Evolutionary conservation across 2,329 filamentous ascomycete species (phyloP).

Genomic region (Colletotrichum gigasporum): DNA sequence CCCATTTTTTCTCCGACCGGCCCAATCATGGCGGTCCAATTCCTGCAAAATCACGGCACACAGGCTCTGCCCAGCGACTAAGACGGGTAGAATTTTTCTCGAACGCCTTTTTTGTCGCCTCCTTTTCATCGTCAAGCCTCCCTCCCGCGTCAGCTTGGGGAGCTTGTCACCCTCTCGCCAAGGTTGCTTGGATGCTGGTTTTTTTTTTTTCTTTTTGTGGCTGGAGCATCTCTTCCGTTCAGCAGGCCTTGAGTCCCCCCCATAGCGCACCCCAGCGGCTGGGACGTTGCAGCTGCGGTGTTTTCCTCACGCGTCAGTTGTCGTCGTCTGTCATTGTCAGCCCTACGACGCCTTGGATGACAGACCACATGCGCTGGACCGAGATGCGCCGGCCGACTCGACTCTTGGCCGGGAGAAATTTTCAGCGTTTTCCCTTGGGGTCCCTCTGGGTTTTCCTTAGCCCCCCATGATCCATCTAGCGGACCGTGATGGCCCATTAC

Average conservation of each 20-base stretch:
- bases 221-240: not conserved
- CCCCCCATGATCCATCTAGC: too few species aligned
- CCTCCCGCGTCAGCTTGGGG: not conserved
- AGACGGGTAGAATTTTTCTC: slow-evolving; percentile 20
- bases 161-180: slow-evolving; percentile 1
- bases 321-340: slow-evolving; percentile 15
- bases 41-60: not conserved
- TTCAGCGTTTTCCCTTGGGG: not conserved
- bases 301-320: not conserved
- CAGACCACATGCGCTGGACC: slow-evolving; percentile 3
- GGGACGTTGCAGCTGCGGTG: not conserved
- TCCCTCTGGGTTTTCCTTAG: not conserved
- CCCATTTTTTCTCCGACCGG: not conserved
- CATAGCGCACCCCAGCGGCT: not conserved
- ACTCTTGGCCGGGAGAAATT: not conserved
- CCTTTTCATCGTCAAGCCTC: not conserved
- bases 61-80: slow-evolving; percentile 3
- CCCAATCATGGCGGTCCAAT: slow-evolving; percentile 1
- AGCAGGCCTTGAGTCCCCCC: not conserved
- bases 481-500: too few species aligned
- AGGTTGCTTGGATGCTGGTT: not conserved
- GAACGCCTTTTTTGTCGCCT: slow-evolving; percentile 1
- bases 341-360: slow-evolving; percentile 15
- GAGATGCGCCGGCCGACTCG: not conserved
- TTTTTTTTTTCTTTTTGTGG: too few species aligned